Evolutionary conservation across 2,329 filamentous ascomycete species (phyloP), one percentile per base, ranked within the genome.

Genomic region (Pseudocercospora musae): DNA sequence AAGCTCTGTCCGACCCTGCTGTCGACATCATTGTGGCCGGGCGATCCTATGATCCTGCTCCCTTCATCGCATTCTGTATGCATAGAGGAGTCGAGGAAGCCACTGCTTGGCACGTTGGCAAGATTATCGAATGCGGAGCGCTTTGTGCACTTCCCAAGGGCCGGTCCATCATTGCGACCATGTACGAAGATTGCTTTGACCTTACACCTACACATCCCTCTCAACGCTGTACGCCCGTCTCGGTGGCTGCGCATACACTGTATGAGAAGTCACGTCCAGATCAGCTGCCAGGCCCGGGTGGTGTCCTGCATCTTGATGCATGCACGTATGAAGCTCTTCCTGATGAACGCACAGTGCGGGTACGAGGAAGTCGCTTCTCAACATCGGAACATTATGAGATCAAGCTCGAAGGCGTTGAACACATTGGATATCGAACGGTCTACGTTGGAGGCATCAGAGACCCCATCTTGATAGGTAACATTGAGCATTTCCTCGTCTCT

Each of bases 231-330:
- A 84, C 80, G 0, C 77, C 80, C 0, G 59, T 80, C 0, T 80
- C 78, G 0, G 82, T 85, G 0, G 82, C 82, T 0, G 81, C 83
- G 0, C 83, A 85, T 63, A 80, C 82, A 0, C 69, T 85, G 9
- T 85, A 85, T 57, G 83, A 85, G 72, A 85, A 85, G 62, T 76
- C 78, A 0, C 69, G 83, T 15, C 83, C 84, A 0, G 83, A 85
- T 68, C 66, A 80, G 0, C 67, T 85, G 1, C 63, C 73, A 4
- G 83, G 83, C 0, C 84, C 83, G 0, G 84, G 83, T 0, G 84
- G 83, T 0, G 69, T 72, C 6, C 73, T 62, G 23, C 20, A 58
- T 48, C 27, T 62, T 31, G 57, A 59, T 21, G 31, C 18, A 3
- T 20, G 33, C 37, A 60, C 42, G 25, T 60, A 60, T 27, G 50